A percentile compares a stretch with the other conserved stretches of the same genome.
Conservation (phyloP, 2,329 filamentous ascomycete species). For the Diaporthe helianthi region DNA sequence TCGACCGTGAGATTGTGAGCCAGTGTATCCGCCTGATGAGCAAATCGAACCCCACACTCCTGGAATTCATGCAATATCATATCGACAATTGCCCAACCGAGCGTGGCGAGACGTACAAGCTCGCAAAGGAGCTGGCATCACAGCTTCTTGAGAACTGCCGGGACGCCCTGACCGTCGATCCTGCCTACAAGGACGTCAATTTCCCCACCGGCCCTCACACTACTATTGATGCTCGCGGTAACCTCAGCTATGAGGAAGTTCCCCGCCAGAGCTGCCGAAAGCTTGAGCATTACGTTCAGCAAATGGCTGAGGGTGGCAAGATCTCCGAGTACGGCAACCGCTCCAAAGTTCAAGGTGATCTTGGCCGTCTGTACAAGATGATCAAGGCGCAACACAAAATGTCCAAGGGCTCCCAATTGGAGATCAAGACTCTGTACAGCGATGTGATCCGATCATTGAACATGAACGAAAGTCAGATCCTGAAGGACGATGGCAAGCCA, state of each 20-base stretch:
- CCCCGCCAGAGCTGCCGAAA: constrained; percentile 91
- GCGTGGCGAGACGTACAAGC: constrained; percentile 93
- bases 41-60: constrained; percentile 90
- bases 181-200: constrained; percentile 95
- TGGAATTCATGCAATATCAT: constrained; percentile 99
- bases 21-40: constrained; percentile 99
- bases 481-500: constrained; percentile 78
- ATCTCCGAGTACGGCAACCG: constrained; percentile 98
- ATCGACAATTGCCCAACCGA: constrained; percentile 98
- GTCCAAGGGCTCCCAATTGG: constrained; percentile 92
- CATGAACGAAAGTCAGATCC: constrained; percentile 98
- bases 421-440: constrained; percentile 94
- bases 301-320: constrained; percentile 98
- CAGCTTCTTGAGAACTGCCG: constrained; percentile 98
- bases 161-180: constrained; percentile 82
- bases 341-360: constrained; percentile 95
- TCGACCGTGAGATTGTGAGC: constrained; percentile 97
- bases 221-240: constrained; percentile 89
- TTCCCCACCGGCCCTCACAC: constrained; percentile 92
- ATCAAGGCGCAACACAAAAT: constrained; percentile 98
- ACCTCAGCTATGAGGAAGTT: constrained; percentile 89
- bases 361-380: constrained; percentile 95
- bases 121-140: constrained; percentile 93
- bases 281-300: constrained; percentile 96
- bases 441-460: constrained; percentile 92